Evolutionary conservation across 2,329 filamentous ascomycete species (phyloP), one percentile per base, ranked within the genome.

Genomic region (Ophiostoma perfectum): DNA sequence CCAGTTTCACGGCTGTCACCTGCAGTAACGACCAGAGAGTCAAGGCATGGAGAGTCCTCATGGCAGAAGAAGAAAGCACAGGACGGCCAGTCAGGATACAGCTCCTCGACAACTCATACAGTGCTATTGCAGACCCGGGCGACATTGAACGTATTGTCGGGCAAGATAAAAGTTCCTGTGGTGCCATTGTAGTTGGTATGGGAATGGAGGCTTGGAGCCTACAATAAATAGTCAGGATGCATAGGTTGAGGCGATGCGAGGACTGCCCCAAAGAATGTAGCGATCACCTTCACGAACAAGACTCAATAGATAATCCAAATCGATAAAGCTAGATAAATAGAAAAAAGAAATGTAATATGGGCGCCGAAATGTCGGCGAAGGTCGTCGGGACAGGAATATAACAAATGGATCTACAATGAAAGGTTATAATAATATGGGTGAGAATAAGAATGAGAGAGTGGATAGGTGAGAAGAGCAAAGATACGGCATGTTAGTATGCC

Each of bases 11-110:
- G 8, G 65, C 75, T 1, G 74, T 82, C 16, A 71, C 72, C 5
- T 70, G 72, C 44, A 84, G 86, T 74, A 89, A 87, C 70, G 87
- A 89, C 75, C 87, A 89, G 77, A 78, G 84, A 16, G 76, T 88
- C 64, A 87, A 84, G 78, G 73, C 80, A 5, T 88, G 86, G 86
- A 74, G 75, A 62, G 73, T 83, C 12, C n/a, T 45, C 18, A 66
- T 55, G 4, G n/a, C 67, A 2, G 5, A 45, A 4, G 8, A 36
- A 5, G 27, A 7, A 7, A 8, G 38, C 7, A 14, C 3, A 44
- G 11, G 5, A 42, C 39, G 16, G 2, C 39, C 60, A 42, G 68
- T 67, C 36, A 64, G 71, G 14, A 75, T 84, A 3, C 75, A 78
- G 64, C 73, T 85, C 66, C 70, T 83, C n/a, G 80, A 79, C 39